Conservation (phyloP, 345 rosid genomes). For the Geranium rotundifolium region DNA sequence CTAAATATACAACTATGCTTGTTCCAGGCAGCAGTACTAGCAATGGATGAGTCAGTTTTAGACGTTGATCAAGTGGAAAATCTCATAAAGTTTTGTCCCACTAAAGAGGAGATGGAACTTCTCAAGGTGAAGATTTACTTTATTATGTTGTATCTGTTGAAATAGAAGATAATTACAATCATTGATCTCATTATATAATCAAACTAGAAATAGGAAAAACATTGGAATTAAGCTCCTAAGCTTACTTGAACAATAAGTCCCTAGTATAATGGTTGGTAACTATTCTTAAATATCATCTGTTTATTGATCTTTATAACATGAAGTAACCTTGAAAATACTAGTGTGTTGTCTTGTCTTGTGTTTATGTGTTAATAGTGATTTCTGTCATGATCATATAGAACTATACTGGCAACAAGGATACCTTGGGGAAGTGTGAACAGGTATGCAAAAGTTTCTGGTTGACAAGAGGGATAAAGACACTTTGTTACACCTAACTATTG, state of each 20-base stretch:
- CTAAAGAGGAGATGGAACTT: constrained; percentile 98
- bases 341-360: not conserved
- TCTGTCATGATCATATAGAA: constrained; percentile 27
- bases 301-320: not conserved
- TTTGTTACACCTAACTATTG: too few species aligned
- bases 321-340: too few species aligned
- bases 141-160: not conserved
- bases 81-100: constrained; percentile 94
- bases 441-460: constrained; percentile 25
- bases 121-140: constrained; percentile 59
- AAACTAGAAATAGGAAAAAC: too few species aligned
- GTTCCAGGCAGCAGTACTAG: constrained; percentile 82
- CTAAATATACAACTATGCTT: constrained; percentile 12
- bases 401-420: constrained; percentile 72
- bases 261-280: too few species aligned
- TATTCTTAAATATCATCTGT: too few species aligned
- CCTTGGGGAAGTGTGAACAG: constrained; percentile 96
- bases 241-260: too few species aligned
- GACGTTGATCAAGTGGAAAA: constrained; percentile 98
- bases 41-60: constrained; percentile 84
- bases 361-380: not conserved
- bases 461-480: too few species aligned
- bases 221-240: too few species aligned
- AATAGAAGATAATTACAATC: too few species aligned
- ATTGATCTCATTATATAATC: too few species aligned